phyloP scores from a whole-genome alignment of 2,329 filamentous ascomycete genomes.

The Trematosphaeria pertusa region DNA sequence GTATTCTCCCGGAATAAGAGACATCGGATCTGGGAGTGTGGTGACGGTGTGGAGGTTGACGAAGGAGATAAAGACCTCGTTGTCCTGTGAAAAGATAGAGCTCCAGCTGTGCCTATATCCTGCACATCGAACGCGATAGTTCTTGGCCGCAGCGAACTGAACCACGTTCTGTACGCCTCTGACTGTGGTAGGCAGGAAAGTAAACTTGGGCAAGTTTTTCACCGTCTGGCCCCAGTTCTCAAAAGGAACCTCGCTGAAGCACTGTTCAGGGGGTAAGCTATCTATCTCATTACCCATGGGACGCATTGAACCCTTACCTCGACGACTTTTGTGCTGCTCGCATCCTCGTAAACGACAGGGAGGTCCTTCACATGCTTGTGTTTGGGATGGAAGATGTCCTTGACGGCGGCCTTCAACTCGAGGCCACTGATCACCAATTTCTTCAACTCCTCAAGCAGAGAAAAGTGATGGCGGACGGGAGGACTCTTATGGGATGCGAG shows the following conservation, averaged over 20 bases:
- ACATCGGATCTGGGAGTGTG: conserved; percentile 47
- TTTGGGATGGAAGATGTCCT: conserved; percentile 29
- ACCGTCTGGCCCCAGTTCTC: conserved; percentile 54
- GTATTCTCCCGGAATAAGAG: conserved; percentile 27
- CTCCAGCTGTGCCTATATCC: conserved; percentile 57
- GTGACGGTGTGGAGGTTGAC: conserved; percentile 49
- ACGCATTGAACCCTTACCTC: conserved; percentile 30
- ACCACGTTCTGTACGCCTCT: conserved; percentile 53
- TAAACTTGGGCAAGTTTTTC: conserved; percentile 49
- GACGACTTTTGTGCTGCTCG: conserved; percentile 36
- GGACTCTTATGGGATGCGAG: conserved; percentile 35
- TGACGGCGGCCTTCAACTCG: conserved; percentile 24
- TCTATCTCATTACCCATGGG: not conserved
- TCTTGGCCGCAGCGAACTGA: conserved; percentile 43
- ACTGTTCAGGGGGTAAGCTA: conserved; percentile 12
- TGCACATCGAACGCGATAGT: conserved; percentile 50
- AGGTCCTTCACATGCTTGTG: conserved; percentile 28
- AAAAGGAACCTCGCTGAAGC: conserved; percentile 36
- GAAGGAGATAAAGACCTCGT: conserved; percentile 53
- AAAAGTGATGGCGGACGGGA: conserved; percentile 43
- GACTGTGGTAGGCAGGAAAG: conserved; percentile 52
- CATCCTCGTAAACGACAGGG: conserved; percentile 43
- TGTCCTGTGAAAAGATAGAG: conserved; percentile 50
- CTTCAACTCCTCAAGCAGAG: conserved; percentile 23
- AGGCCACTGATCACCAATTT: conserved; percentile 16